Evolutionary conservation across 768 basidiomycete genomes (phyloP).

Genomic region (Austroboletus festivus): DNA sequence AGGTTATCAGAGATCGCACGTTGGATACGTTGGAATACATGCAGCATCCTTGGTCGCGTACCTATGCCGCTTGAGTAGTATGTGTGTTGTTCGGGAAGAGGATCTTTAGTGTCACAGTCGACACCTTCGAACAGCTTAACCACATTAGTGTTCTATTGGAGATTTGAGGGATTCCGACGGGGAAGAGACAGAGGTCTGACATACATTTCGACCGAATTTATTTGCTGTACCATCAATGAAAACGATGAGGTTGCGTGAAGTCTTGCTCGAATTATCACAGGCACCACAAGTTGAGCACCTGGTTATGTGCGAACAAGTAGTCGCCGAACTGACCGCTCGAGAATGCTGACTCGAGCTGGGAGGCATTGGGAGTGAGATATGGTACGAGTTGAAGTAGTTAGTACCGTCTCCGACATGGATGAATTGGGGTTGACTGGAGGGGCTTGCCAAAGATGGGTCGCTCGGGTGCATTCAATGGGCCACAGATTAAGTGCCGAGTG

Average conservation of each 20-base stretch:
- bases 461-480: neutral
- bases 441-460: neutral
- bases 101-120: constrained; percentile 13
- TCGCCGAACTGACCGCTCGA: constrained; percentile 2
- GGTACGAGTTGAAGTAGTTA: neutral
- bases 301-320: neutral
- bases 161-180: neutral
- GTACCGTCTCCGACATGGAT: neutral
- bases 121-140: constrained; percentile 31
- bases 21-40: constrained; percentile 18
- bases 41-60: constrained; percentile 27
- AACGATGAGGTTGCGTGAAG: constrained; percentile 14
- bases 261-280: neutral
- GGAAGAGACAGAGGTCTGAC: neutral
- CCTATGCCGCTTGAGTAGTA: constrained; percentile 39
- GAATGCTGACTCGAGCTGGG: constrained; percentile 4
- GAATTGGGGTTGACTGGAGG: neutral
- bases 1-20: constrained; percentile 19
- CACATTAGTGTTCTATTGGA: constrained; percentile 34
- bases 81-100: constrained; percentile 24
- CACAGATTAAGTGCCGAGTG: too few species aligned
- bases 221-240: constrained; percentile 21
- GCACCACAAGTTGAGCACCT: constrained; percentile 12
- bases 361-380: neutral
- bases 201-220: constrained; percentile 18